Evolutionary conservation across 2,329 filamentous ascomycete species (phyloP).

Genomic region (Trichoderma citrinoviride): DNA sequence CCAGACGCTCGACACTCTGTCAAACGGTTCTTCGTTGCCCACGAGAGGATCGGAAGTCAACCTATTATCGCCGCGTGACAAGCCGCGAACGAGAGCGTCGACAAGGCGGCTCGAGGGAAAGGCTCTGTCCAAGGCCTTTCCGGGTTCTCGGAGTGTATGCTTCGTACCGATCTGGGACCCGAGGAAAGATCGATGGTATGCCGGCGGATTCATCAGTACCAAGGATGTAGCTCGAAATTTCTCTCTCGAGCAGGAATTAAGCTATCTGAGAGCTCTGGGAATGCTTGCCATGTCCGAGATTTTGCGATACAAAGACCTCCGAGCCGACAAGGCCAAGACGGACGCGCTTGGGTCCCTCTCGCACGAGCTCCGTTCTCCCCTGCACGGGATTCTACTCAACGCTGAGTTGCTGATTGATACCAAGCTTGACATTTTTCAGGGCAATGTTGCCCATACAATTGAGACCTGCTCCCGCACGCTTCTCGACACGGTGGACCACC

Average conservation of each 20-base stretch:
- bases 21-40: neutral
- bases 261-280: constrained; percentile 50
- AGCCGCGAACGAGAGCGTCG: neutral
- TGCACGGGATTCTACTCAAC: constrained; percentile 58
- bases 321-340: constrained; percentile 49
- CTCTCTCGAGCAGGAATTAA: constrained; percentile 47
- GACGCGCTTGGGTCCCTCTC: constrained; percentile 60
- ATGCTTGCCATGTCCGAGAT: constrained; percentile 58
- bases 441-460: constrained; percentile 48
- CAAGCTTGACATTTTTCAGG: constrained; percentile 44
- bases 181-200: constrained; percentile 46
- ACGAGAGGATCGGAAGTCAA: neutral
- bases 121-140: constrained; percentile 38
- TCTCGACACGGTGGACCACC: constrained; percentile 53
- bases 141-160: constrained; percentile 45
- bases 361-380: constrained; percentile 59
- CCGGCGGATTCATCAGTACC: constrained; percentile 51
- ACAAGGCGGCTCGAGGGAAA: constrained; percentile 25
- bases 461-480: constrained; percentile 51
- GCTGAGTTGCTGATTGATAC: constrained; percentile 55
- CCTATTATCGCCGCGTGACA: neutral
- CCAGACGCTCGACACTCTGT: neutral
- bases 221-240: constrained; percentile 43
- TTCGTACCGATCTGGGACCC: constrained; percentile 50
- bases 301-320: constrained; percentile 40